Conservation (phyloP, 352 stramenopile genomes). For the Globisporangium radiosum region DNA sequence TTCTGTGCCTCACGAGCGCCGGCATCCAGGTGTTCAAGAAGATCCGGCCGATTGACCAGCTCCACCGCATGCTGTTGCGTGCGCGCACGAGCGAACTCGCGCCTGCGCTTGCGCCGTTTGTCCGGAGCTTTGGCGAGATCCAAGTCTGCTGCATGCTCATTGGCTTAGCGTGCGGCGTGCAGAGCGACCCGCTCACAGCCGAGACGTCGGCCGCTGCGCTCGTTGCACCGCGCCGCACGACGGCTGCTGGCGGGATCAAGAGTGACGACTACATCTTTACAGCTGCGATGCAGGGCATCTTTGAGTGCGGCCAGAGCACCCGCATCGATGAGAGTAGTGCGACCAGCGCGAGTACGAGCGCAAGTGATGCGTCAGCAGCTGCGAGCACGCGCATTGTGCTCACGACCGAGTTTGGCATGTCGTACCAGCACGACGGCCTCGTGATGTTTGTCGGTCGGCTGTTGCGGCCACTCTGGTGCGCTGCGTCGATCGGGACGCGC, state of each 20-base stretch:
- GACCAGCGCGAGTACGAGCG: slow-evolving; percentile 25
- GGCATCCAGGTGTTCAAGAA: slow-evolving; percentile 90
- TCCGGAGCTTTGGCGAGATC: slow-evolving; percentile 77
- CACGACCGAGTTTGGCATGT: slow-evolving; percentile 83
- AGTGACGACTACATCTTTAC: slow-evolving; percentile 78
- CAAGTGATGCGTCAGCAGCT: slow-evolving; percentile 9
- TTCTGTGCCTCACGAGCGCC: slow-evolving; percentile 79
- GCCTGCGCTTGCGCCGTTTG: slow-evolving; percentile 57
- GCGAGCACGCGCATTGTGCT: slow-evolving; percentile 72
- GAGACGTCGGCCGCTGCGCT: slow-evolving; percentile 48
- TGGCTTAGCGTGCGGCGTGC: slow-evolving; percentile 76
- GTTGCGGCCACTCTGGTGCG: slow-evolving; percentile 69
- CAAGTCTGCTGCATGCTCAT: slow-evolving; percentile 89
- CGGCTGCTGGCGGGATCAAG: slow-evolving; percentile 29
- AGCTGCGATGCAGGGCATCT: slow-evolving; percentile 74
- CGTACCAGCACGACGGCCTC: slow-evolving; percentile 81
- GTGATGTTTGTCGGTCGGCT: slow-evolving; percentile 76
- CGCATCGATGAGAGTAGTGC: slow-evolving; percentile 13
- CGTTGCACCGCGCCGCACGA: slow-evolving; percentile 21
- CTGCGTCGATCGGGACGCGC: slow-evolving; percentile 48
- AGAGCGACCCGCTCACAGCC: slow-evolving; percentile 61
- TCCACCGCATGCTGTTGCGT: slow-evolving; percentile 70
- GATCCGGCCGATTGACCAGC: slow-evolving; percentile 82
- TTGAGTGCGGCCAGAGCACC: slow-evolving; percentile 58
- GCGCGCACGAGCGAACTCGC: slow-evolving; percentile 66